Evolutionary conservation across 1,284 basidiomycete species (phyloP), one percentile per base, ranked within the genome.

Genomic region (Ustilago curta): DNA sequence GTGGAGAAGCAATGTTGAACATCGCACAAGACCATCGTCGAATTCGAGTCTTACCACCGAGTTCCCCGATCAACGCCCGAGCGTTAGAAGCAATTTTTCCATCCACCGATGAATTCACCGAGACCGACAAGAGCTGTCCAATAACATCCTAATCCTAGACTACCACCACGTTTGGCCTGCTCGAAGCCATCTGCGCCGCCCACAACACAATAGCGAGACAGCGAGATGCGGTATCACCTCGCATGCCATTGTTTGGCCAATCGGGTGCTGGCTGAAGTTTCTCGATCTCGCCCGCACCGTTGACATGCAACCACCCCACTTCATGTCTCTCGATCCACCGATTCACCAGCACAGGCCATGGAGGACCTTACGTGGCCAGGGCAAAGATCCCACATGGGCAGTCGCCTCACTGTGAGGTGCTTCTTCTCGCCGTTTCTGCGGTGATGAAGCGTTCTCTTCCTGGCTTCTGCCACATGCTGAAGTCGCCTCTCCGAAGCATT

Each of bases 31-130:
- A 29, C 16, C 27, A 47, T 6, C 27, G 31, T 6, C 43, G 43
- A 21, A 12, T 12, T 16, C 14, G 35, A 37, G 35, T 37, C 35
- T 37, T 14, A 37, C 16, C 35, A 37, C 12, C 40, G 21, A 42
- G 27, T 45, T 45, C 23, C 6, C 44, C 44, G 44, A 45, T 11
- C 14, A 23, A 27, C 12, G 11, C 14, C 44, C 44, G 44, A 45
- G 4, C n/a, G 31, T 31, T 19, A 18, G n/a, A 45, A 31, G 23
- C 25, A 25, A 19, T 14, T 14, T 37, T 37, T 11, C 6, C 14
- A 3, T 14, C 35, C 63, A 47, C 63, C 61, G 61, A 23, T 39
- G 31, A 66, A 66, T 45, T 45, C 31, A 19, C 57, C 63, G 63
- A 57, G n/a, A 35, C 3, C 32, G 32, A 35, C 6, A 37, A 37